phyloP scores from a whole-genome alignment of 1,139 yeast genomes.

The Diutina neorugosa region DNA sequence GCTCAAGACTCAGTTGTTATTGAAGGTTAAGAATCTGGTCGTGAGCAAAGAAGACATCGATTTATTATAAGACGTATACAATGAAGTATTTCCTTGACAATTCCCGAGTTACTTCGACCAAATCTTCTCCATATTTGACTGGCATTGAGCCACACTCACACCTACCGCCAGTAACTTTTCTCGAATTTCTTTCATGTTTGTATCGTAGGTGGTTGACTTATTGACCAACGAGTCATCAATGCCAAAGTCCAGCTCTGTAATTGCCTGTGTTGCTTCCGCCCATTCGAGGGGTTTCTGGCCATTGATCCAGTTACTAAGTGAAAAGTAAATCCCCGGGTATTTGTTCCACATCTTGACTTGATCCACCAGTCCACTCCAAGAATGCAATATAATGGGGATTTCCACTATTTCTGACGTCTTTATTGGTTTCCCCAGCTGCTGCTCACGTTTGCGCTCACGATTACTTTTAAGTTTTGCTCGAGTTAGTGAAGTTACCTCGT shows the following conservation, averaged over 20 bases:
- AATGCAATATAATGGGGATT: constrained; percentile 1
- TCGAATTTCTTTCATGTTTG: background rate
- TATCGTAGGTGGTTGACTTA: background rate
- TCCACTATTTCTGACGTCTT: background rate
- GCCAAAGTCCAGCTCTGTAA: constrained; percentile 1
- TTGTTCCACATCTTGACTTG: background rate
- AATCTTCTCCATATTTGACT: background rate
- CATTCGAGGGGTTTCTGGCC: background rate
- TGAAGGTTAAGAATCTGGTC: constrained; percentile 68
- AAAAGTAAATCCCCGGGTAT: background rate
- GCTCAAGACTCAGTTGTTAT: constrained; percentile 79
- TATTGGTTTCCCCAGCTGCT: background rate
- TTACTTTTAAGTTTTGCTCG: background rate
- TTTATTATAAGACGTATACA: constrained; percentile 10
- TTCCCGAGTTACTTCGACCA: background rate
- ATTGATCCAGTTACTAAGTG: constrained; percentile 1
- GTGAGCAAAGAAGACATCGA: constrained; percentile 64
- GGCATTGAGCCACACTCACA: background rate
- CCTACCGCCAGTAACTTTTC: background rate
- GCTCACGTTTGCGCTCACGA: background rate
- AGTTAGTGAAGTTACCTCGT: constrained; percentile 11
- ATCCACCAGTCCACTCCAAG: constrained; percentile 3
- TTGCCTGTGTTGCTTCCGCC: background rate
- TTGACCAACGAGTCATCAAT: background rate
- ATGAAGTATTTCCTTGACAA: background rate